Conservation (phyloP, 78 protist genomes). For the Speleostelium caveatum region DNA sequence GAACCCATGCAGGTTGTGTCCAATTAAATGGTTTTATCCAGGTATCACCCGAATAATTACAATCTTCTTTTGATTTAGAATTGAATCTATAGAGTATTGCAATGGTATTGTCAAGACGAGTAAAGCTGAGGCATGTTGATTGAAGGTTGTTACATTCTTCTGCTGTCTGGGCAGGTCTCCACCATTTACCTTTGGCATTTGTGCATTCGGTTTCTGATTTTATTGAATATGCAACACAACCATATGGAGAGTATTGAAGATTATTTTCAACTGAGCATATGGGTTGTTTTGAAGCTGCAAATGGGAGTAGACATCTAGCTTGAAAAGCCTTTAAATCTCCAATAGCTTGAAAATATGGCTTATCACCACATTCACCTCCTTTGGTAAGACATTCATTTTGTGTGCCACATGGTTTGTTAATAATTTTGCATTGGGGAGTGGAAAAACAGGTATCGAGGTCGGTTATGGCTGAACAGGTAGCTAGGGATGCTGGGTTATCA, state of each 20-base stretch:
- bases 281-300: no score
- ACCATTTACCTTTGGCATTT: neutral
- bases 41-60: neutral
- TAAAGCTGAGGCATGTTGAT: neutral
- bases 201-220: neutral
- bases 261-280: conserved; percentile 6
- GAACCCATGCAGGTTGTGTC: neutral
- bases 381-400: neutral
- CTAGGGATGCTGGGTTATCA: no score
- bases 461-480: no score
- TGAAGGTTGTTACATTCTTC: neutral
- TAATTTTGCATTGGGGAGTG: neutral
- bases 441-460: no score
- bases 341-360: neutral
- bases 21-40: conserved; percentile 2
- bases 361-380: conserved; percentile 15
- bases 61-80: neutral
- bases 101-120: neutral
- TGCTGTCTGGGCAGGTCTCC: conserved; percentile 21
- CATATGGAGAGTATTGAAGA: conserved; percentile 16
- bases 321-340: no score
- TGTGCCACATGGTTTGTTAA: neutral
- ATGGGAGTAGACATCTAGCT: no score
- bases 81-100: conserved; percentile 22
- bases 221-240: conserved; percentile 10